Evolutionary conservation across 768 basidiomycete species (phyloP), one percentile per base, ranked within the genome.

Genomic region (Russula virescens): DNA sequence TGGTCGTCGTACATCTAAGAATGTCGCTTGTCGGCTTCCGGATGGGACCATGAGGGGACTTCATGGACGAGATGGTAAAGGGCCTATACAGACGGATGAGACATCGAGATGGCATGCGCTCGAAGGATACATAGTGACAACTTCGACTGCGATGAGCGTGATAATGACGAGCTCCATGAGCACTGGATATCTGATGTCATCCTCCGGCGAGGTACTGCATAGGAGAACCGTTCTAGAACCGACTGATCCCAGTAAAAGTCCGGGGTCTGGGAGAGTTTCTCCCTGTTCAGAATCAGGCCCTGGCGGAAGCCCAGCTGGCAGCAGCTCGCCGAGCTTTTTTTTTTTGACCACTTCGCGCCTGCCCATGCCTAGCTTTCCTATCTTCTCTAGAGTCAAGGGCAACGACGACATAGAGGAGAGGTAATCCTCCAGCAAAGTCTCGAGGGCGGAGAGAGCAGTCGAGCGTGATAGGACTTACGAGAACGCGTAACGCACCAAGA

Each of bases 91-190:
- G 19, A 23, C 53, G 62, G n/a, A 35, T 60, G 50, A 61, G 28
- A 40, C 19, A 8, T 23, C 18, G 8, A 31, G 52, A 2, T 14
- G 25, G 47, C 38, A 53, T 34, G 35, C 14, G 21, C 8, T 49
- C 10, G 31, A 31, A 34, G 42, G 40, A 38, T 10, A 76, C 86
- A 71, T 69, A 94, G 96, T 89, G 68, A 93, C 79, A n/a, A 94
- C 93, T 73, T 96, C 94, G 13, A 97, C 92, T 0, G 94, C 91
- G 69, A 98, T 97, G 53, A 98, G 86, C 1, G 84, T 81, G 67
- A 98, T 98, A 71, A 98, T 98, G 65, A 98, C 89, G 5, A 96
- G 78, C 75, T 98, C 96, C 89, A 98, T 94, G 85, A 70, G 97
- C 92, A 2, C 81, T 83, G 5, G 90, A 91, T 3, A 92, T 91